phyloP scores from a whole-genome alignment of 176 grass and related monocot species.

The Juncus effusus region DNA sequence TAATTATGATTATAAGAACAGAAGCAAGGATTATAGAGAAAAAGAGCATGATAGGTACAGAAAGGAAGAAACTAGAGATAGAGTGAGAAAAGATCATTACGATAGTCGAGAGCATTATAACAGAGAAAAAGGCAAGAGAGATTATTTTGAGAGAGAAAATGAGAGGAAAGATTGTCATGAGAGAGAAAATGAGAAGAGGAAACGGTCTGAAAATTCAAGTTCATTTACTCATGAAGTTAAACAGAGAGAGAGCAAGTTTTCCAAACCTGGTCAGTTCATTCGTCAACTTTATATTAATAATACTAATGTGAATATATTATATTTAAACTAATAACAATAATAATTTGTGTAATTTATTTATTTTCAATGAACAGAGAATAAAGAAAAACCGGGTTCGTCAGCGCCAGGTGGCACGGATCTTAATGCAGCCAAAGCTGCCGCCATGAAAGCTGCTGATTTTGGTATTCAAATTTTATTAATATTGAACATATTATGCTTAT shows the following conservation, averaged over 20 bases:
- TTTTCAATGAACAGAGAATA: slow-evolving; percentile 13
- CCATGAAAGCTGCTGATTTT: slow-evolving; percentile 87
- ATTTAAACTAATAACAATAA: neutral
- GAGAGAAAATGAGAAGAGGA: slow-evolving; percentile 62
- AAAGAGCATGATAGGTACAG: slow-evolving; percentile 38
- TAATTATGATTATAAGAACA: slow-evolving; percentile 38
- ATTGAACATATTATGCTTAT: neutral
- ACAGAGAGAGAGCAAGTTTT: slow-evolving; percentile 25
- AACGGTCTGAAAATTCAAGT: slow-evolving; percentile 45
- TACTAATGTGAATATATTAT: neutral
- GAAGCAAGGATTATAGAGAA: slow-evolving; percentile 47
- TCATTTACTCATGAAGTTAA: slow-evolving; percentile 32
- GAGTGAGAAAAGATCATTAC: slow-evolving; percentile 29
- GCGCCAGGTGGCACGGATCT: slow-evolving; percentile 35
- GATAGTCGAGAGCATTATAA: slow-evolving; percentile 19
- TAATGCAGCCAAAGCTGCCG: slow-evolving; percentile 81
- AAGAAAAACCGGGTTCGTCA: slow-evolving; percentile 23
- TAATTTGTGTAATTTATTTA: neutral
- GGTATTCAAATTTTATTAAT: slow-evolving; percentile 36
- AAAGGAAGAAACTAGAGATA: slow-evolving; percentile 25
- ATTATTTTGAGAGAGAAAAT: slow-evolving; percentile 31
- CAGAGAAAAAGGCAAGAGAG: slow-evolving; percentile 22
- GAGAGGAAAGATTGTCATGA: slow-evolving; percentile 41
- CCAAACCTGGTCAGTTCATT: slow-evolving; percentile 22
- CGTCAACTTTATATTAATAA: slow-evolving; percentile 18